Evolutionary conservation across 257 asterid genomes (phyloP).

Genomic region (Solanum sejunctum): DNA sequence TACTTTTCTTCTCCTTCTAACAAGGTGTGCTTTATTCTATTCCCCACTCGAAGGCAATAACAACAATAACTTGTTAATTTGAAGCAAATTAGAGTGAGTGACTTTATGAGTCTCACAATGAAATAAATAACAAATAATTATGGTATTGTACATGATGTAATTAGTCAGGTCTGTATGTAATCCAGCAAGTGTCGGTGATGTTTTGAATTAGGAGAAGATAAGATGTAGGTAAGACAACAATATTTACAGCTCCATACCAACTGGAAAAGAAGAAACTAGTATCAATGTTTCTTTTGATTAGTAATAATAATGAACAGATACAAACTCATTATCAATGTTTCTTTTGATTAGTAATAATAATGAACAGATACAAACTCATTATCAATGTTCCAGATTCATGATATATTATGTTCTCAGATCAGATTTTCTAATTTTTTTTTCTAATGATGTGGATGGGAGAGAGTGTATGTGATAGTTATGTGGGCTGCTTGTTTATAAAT

Average conservation of each 20-base stretch:
- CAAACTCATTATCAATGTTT: no score
- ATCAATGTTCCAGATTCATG: no score
- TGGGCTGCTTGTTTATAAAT: no score
- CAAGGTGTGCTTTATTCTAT: background rate
- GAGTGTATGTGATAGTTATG: no score
- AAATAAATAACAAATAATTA: background rate
- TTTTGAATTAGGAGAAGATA: background rate
- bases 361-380: no score
- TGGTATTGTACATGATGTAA: background rate
- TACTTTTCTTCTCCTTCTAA: background rate
- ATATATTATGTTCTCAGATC: no score
- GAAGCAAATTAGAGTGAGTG: background rate
- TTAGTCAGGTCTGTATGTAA: background rate
- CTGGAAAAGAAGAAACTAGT: no score
- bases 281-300: no score
- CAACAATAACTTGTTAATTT: background rate
- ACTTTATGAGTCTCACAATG: background rate
- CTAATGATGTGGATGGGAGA: no score
- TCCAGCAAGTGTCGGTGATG: background rate
- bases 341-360: no score
- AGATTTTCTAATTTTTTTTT: no score
- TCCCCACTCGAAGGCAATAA: background rate
- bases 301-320: no score
- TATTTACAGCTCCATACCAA: background rate
- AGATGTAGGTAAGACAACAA: background rate